A percentile compares a stretch with the other conserved stretches of the same genome.
Evolutionary conservation across 75 land plant genomes (phyloP).

Genomic region (Azolla pinnata): DNA sequence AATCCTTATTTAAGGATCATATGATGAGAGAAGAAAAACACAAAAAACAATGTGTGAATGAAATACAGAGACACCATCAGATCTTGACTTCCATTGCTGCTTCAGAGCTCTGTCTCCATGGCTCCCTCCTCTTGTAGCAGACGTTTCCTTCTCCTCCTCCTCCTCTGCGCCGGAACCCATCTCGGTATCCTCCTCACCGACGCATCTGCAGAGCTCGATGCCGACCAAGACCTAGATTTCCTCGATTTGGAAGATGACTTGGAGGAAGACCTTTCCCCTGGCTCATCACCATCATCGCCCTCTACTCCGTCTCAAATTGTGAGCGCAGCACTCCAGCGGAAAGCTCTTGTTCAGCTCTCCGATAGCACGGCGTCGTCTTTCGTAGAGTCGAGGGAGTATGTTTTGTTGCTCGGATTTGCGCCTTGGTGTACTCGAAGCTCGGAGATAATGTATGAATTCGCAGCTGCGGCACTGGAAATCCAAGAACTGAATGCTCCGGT

Average conservation of each 20-base stretch:
- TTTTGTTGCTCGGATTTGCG: slow-evolving; percentile 77
- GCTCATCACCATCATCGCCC: slow-evolving; percentile 13
- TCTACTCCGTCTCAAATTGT: slow-evolving; percentile 33
- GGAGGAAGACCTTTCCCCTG: slow-evolving; percentile 13
- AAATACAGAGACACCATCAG: no score
- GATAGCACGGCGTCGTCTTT: slow-evolving; percentile 43
- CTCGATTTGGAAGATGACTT: slow-evolving; percentile 51
- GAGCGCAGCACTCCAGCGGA: slow-evolving; percentile 45
- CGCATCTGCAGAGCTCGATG: slow-evolving; percentile 4
- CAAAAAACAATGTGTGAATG: no score
- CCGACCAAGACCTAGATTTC: slow-evolving; percentile 34
- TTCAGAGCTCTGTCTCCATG: no score
- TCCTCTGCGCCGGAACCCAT: no score
- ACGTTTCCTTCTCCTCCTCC: no score
- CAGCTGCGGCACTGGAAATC: slow-evolving; percentile 56
- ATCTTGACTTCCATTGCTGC: no score
- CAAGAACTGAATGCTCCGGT: slow-evolving; percentile 36
- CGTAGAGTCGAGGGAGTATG: slow-evolving; percentile 46
- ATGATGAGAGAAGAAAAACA: no score
- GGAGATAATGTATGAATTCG: slow-evolving; percentile 77
- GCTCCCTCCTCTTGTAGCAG: no score
- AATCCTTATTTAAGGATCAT: no score
- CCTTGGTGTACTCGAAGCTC: slow-evolving; percentile 82
- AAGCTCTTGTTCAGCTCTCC: slow-evolving; percentile 46
- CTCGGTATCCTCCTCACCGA: not conserved